Percentiles rank a stretch among this genome's conserved stretches.
Conservation (phyloP, 495 filamentous ascomycete species). For the Penicillium pancosmium region DNA sequence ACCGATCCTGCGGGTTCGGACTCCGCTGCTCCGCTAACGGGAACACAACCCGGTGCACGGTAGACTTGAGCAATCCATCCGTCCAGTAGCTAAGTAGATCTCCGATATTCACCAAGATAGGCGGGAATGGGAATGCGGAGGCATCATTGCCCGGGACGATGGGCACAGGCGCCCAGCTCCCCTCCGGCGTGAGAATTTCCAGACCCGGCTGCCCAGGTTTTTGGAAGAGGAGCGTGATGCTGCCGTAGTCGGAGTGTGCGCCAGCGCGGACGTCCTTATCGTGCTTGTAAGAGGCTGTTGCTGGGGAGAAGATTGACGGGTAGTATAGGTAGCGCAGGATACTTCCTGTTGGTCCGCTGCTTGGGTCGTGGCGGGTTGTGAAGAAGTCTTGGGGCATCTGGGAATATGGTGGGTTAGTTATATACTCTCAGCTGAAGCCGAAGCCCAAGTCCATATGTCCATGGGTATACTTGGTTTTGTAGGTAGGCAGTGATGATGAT, state of each 20-base stretch:
- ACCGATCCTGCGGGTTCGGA: constrained; percentile 66
- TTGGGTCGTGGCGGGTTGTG: constrained; percentile 66
- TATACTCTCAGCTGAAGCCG: too few relatives aligned
- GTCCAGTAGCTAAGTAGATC: constrained; percentile 94
- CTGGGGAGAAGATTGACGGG: constrained; percentile 56
- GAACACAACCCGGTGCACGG: constrained; percentile 88
- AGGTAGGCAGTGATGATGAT: not conserved
- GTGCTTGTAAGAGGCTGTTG: constrained; percentile 47
- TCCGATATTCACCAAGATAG: constrained; percentile 91
- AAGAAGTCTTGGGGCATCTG: constrained; percentile 68
- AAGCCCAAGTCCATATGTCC: too few relatives aligned
- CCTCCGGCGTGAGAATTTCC: constrained; percentile 70
- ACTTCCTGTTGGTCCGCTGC: constrained; percentile 63
- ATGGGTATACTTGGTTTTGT: too few relatives aligned
- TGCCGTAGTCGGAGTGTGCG: constrained; percentile 69
- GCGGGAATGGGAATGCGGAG: constrained; percentile 57
- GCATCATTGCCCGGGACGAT: constrained; percentile 42
- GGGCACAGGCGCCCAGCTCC: constrained; percentile 48
- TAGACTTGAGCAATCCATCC: constrained; percentile 77
- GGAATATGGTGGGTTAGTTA: constrained; percentile 13
- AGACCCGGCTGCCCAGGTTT: constrained; percentile 80
- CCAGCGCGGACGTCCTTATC: constrained; percentile 63
- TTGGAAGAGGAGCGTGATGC: constrained; percentile 75
- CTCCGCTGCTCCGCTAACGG: constrained; percentile 49
- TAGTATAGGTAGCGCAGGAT: constrained; percentile 85